phyloP scores from a whole-genome alignment of 2,329 filamentous ascomycete genomes.

The Bipolaris victoriae region DNA sequence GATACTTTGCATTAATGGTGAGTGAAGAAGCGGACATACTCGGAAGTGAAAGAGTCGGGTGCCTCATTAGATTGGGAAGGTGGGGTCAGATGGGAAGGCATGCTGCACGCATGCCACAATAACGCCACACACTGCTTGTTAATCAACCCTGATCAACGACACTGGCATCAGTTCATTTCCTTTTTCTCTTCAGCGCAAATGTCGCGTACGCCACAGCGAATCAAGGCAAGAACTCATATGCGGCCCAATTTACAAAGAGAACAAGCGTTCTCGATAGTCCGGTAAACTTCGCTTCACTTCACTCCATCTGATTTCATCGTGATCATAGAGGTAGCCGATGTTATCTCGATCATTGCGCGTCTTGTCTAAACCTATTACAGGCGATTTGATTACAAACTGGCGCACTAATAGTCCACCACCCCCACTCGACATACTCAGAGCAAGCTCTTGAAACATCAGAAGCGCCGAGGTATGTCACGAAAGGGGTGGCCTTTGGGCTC shows the following conservation, averaged over 20 bases:
- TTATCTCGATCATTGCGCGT: neutral
- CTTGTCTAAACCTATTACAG: neutral
- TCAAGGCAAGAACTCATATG: neutral
- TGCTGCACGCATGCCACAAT: neutral
- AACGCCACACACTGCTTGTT: neutral
- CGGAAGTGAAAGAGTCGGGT: neutral
- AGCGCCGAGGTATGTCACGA: neutral
- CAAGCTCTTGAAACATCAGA: neutral
- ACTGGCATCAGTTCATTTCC: neutral
- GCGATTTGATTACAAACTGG: neutral
- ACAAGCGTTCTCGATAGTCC: neutral
- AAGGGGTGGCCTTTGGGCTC: neutral
- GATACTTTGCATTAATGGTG: too few species aligned
- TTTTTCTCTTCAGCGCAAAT: neutral
- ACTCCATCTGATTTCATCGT: neutral
- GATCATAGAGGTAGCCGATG: neutral
- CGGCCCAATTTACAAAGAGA: neutral
- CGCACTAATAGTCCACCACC: neutral
- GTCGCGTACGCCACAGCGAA: neutral
- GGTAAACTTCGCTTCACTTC: neutral
- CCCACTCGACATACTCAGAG: neutral
- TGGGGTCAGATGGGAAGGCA: neutral
- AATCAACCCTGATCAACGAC: neutral
- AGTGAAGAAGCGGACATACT: too few species aligned
- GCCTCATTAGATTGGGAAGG: neutral